Evolutionary conservation across 768 basidiomycete genomes (phyloP), one percentile per base, ranked within the genome.

Genomic region (Gloeostereum incarnatum): DNA sequence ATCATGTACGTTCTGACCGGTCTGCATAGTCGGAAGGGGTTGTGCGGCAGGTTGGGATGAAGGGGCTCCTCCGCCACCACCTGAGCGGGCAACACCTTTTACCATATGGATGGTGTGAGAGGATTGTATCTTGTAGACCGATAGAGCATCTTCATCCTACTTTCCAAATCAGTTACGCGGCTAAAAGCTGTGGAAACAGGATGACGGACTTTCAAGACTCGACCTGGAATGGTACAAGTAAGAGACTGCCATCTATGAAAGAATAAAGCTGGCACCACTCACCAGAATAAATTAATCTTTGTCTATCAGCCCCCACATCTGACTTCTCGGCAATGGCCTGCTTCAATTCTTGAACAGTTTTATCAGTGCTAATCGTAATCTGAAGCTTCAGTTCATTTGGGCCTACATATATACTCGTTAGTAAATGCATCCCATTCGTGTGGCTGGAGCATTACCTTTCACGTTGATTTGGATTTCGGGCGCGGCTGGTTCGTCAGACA

Each of bases 211-310:
- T 86, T 88, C 48, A 87, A 56, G 11, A 88, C 83, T 46, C 80
- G 72, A 9, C 84, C 81, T 83, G 48, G 22, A 31, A 20, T 19
- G 16, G 14, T 23, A 6, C 23, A 19, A 19, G 36, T 11, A n/a
- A n/a, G n/a, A n/a, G n/a, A n/a, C n/a, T n/a, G n/a, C n/a, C n/a
- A n/a, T n/a, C n/a, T n/a, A n/a, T n/a, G n/a, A n/a, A n/a, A n/a
- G 2, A 18, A 31, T 2, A n/a, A 30, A 4, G 33, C 33, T 38
- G 24, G 13, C 33, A 22, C 9, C 46, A 60, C 73, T 48, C 45
- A 74, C 92, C 94, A 24, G 86, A 87, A 59, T 93, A 98, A 48
- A 98, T 98, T 45, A 98, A 65, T 24, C 94, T 64, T 57, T 96
- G 93, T 36, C 86, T 65, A 36, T 88, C 89, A 10, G 88, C 86